Evolutionary conservation across 2,329 filamentous ascomycete genomes (phyloP).

Genomic region (Beauveria asiatica): DNA sequence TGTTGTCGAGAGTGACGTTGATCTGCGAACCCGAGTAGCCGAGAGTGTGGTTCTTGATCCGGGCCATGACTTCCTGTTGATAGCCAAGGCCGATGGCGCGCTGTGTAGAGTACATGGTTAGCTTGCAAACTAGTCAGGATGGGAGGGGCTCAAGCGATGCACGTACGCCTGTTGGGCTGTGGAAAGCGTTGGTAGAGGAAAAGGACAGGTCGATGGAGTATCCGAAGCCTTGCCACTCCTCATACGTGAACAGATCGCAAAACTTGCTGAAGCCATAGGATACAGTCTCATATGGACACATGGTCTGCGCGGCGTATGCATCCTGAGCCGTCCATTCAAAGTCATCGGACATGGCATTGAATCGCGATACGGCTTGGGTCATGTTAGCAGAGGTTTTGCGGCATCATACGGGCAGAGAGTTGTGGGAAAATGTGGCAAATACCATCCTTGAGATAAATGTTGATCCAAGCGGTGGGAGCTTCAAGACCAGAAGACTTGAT

Average conservation of each 20-base stretch:
- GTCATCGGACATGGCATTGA: conserved; percentile 45
- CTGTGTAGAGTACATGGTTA: conserved; percentile 18
- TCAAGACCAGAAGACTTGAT: conserved; percentile 42
- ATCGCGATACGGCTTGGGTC: conserved; percentile 44
- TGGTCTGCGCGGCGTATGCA: conserved; percentile 58
- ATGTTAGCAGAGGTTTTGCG: background rate
- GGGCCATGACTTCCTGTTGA: conserved; percentile 63
- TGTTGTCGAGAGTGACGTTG: conserved; percentile 64
- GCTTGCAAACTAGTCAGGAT: background rate
- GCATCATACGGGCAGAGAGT: background rate
- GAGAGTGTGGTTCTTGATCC: conserved; percentile 58
- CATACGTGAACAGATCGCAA: conserved; percentile 65
- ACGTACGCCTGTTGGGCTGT: conserved; percentile 52
- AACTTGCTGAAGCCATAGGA: conserved; percentile 67
- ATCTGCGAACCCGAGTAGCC: conserved; percentile 51
- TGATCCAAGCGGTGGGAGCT: conserved; percentile 51
- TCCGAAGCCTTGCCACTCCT: conserved; percentile 65
- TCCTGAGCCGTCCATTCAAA: conserved; percentile 58
- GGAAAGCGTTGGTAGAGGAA: conserved; percentile 51
- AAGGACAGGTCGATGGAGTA: conserved; percentile 64
- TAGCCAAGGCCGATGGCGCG: conserved; percentile 66
- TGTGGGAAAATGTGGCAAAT: background rate
- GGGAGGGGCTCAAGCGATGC: background rate
- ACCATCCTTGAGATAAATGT: conserved; percentile 56
- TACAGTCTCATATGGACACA: conserved; percentile 74